A percentile compares a stretch with the other conserved stretches of the same genome.
Conservation (phyloP, 1,139 yeast species). For the Blastobotrys niveus region DNA sequence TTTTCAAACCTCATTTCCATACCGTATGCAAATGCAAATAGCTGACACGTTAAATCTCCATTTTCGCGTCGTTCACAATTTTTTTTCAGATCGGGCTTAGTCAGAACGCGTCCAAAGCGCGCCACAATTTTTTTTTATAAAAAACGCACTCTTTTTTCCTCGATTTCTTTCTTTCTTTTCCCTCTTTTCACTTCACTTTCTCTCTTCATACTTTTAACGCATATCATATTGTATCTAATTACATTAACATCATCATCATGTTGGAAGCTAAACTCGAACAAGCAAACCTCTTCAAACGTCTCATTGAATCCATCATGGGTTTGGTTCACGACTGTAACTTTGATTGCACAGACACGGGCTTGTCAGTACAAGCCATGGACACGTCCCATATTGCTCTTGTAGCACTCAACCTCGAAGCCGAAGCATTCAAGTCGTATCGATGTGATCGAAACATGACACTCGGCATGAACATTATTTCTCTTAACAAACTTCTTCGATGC, state of each 20-base stretch:
- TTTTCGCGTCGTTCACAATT: not conserved
- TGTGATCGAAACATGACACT: slow-evolving; percentile 91
- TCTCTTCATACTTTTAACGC: not conserved
- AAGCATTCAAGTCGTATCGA: slow-evolving; percentile 89
- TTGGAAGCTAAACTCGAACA: slow-evolving; percentile 96
- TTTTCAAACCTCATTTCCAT: not conserved
- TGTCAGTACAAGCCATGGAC: slow-evolving; percentile 95
- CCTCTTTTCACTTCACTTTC: not conserved
- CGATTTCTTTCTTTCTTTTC: not conserved
- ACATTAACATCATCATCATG: slow-evolving; percentile 42
- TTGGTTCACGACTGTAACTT: slow-evolving; percentile 92
- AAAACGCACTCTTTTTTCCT: slow-evolving; percentile 1
- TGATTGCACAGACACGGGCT: slow-evolving; percentile 92
- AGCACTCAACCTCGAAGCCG: slow-evolving; percentile 78
- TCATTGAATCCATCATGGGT: slow-evolving; percentile 88
- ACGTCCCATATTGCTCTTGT: slow-evolving; percentile 93
- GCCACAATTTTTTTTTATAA: not conserved
- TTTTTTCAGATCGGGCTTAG: not conserved
- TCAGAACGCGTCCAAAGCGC: not conserved
- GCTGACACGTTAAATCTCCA: not conserved
- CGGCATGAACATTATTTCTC: slow-evolving; percentile 83
- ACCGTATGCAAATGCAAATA: not conserved
- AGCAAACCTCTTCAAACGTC: slow-evolving; percentile 84
- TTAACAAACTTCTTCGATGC: slow-evolving; percentile 82
- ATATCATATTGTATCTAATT: not conserved